Conservation (phyloP, 306 rosid species). For the Begonia fuchsioides region DNA sequence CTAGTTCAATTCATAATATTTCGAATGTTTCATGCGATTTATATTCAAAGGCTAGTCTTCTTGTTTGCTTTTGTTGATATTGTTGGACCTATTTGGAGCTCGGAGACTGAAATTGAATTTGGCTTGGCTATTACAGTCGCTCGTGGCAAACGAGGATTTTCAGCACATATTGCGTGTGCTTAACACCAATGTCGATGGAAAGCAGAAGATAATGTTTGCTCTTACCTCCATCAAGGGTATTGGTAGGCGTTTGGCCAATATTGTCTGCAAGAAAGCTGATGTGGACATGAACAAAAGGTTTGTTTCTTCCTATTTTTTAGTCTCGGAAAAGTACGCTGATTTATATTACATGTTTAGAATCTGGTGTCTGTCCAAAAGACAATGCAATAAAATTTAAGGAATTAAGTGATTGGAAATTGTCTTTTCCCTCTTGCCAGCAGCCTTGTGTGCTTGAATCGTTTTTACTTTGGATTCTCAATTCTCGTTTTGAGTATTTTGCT, state of each 20-base stretch:
- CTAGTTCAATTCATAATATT: no score
- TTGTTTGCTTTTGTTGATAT: not conserved
- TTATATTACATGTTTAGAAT: no score
- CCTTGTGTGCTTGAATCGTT: not conserved
- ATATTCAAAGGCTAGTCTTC: not conserved
- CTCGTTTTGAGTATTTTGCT: no score
- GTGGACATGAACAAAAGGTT: slow-evolving; percentile 19
- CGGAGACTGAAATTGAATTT: not conserved
- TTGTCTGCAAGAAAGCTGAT: slow-evolving; percentile 15
- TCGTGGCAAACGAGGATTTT: slow-evolving; percentile 15
- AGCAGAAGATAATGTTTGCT: slow-evolving; percentile 17
- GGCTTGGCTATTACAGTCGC: slow-evolving; percentile 4
- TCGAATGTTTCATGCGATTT: not conserved
- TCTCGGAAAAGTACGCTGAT: no score
- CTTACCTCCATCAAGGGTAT: slow-evolving; percentile 18
- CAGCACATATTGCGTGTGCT: slow-evolving; percentile 16
- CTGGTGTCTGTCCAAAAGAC: no score
- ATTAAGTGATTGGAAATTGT: no score
- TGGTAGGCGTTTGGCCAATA: slow-evolving; percentile 15
- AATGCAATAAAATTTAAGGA: no score
- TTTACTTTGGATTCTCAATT: no score
- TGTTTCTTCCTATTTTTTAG: no score
- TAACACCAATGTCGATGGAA: slow-evolving; percentile 14
- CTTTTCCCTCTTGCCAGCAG: no score
- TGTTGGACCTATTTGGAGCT: not conserved